Evolutionary conservation across 768 basidiomycete genomes (phyloP), one percentile per base, ranked within the genome.

Genomic region (Naganishia kalamii): DNA sequence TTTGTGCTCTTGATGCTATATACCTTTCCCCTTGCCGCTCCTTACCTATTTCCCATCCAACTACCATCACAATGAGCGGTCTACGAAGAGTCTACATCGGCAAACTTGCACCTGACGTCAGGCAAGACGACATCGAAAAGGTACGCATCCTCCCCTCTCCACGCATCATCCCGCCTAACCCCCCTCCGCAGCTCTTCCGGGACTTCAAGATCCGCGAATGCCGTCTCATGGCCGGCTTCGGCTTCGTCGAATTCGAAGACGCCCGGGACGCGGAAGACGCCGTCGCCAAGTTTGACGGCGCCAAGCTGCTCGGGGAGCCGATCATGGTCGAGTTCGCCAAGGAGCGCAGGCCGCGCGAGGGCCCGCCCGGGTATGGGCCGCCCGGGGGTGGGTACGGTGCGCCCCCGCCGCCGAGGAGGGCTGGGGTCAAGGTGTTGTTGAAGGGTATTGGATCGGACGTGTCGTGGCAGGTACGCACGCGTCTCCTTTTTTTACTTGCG

Each of bases 251-350:
- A 79, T 98, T 96, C 74, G 94, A 94, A 77, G 88, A 82, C 72
- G 78, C 87, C 21, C 86, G 88, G 80, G 96, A 99, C 70, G 94
- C 94, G 7, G 93, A 98, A 74, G 92, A 97, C 75, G 93, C 90
- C 41, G 84, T 94, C 21, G 82, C 85, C 2, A 57, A 47, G n/a
- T 51, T 17, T 37, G 47, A 63, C 49, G 43, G 60, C 17, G 46
- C 46, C 4, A 47, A 48, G 19, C 43, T 61, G 27, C 41, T 44
- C 44, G 6, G 54, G 10, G 54, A 15, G 64, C 23, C 66, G 75
- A 89, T 99, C 68, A 88, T 96, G 15, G 92, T 99, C 48, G 91
- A 99, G 77, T 92, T 92, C 74, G 92, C 94, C 8, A 93, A 94
- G 78, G 93, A 97, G 72, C 68, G 70, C 67, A 86, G 90, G 23